phyloP scores from a whole-genome alignment of 2,329 filamentous ascomycete genomes.

The Aspergillus fructus region DNA sequence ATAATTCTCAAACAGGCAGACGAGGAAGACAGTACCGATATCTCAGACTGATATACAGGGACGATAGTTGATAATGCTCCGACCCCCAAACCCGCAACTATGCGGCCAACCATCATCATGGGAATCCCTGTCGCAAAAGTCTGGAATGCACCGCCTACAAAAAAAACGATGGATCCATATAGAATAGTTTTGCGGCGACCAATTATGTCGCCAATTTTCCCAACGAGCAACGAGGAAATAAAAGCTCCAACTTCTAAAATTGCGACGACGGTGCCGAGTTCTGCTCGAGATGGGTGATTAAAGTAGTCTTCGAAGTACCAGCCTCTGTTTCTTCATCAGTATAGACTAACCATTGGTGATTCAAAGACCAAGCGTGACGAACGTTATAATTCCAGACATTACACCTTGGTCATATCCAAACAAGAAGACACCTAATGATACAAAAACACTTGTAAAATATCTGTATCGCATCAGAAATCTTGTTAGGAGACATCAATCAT shows the following conservation, averaged over 20 bases:
- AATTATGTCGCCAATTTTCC: conserved; percentile 86
- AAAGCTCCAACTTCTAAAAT: conserved; percentile 94
- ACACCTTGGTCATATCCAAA: conserved; percentile 67
- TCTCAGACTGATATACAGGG: conserved; percentile 90
- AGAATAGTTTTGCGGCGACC: conserved; percentile 87
- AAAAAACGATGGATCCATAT: conserved; percentile 88
- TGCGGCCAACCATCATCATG: conserved; percentile 82
- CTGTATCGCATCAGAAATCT: conserved; percentile 48
- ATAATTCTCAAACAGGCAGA: background rate
- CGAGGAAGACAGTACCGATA: conserved; percentile 55
- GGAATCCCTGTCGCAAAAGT: conserved; percentile 77
- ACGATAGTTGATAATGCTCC: conserved; percentile 90
- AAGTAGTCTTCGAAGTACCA: conserved; percentile 90
- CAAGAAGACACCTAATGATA: conserved; percentile 63
- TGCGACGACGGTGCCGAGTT: conserved; percentile 96
- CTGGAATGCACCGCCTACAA: conserved; percentile 80
- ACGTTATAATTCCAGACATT: conserved; percentile 71
- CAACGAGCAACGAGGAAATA: conserved; percentile 81
- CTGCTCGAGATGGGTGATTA: conserved; percentile 77
- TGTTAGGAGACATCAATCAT: conserved; percentile 4
- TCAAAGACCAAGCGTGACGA: conserved; percentile 21
- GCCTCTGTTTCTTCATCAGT: conserved; percentile 57
- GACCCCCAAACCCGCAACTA: conserved; percentile 81
- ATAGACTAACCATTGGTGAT: background rate
- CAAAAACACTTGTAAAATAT: conserved; percentile 87